Evolutionary conservation across 2,329 filamentous ascomycete genomes (phyloP), one percentile per base, ranked within the genome.

Genomic region (Xylariomycetidae sp.): DNA sequence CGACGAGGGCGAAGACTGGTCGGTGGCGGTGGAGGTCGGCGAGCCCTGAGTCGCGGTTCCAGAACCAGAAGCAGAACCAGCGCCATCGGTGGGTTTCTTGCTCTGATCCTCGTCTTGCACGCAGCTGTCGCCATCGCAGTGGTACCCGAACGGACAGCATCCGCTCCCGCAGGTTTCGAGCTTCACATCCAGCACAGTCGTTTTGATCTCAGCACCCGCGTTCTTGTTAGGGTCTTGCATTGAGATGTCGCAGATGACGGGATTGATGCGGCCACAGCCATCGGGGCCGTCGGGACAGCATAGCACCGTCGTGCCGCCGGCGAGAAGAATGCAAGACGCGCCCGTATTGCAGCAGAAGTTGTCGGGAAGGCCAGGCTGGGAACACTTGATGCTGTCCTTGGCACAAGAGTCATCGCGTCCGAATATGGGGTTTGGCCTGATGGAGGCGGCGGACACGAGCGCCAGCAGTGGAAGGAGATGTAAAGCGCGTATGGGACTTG

Each of bases 101-200:
- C 48, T 61, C 49, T 81, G 72, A 48, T 81, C 68, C 12, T 59
- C 41, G 40, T 77, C 56, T 46, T 61, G 64, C 9, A 64, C 53
- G 47, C 82, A 87, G 40, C 61, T 37, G 25, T 60, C 60, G 32
- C 52, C 53, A 22, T 69, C 57, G 59, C 84, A 89, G 2, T 64
- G 61, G 59, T 81, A 88, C 3, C 84, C 84, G 56, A 80, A 79
- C 0, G 84, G 83, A 52, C 84, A 89, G 58, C 83, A 89, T n/a
- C 46, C 57, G 13, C 48, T 53, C 10, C 72, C 79, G 47, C 84
- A 88, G 14, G 59, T 66, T 2, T 62, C 58, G 10, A 88, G 63
- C 9, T 64, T 59, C 8, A 70, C 65, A 13, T 66, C 64, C 19
- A 83, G 72, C 7, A 76, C 69, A 8, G 74, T 76, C 1, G 83